Evolutionary conservation across 2,329 filamentous ascomycete genomes (phyloP).

Genomic region (Penicillium sp.): DNA sequence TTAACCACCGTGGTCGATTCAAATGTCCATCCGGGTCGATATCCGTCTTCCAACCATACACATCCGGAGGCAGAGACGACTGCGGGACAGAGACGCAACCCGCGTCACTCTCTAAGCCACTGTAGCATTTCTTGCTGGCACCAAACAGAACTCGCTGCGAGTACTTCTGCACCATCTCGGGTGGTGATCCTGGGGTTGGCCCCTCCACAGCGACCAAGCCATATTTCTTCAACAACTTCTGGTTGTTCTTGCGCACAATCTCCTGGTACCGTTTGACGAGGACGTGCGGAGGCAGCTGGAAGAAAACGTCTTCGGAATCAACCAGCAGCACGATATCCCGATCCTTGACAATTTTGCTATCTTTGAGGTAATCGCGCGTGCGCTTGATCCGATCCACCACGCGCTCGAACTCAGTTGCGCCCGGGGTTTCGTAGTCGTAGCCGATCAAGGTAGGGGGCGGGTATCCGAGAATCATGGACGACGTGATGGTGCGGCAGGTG

Average conservation of each 20-base stretch:
- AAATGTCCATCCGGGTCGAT: slow-evolving; percentile 34
- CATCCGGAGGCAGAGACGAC: slow-evolving; percentile 50
- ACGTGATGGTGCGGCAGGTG: slow-evolving; percentile 58
- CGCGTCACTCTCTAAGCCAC: slow-evolving; percentile 42
- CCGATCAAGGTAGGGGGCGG: slow-evolving; percentile 57
- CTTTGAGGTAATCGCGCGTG: slow-evolving; percentile 50
- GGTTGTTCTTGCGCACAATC: slow-evolving; percentile 54
- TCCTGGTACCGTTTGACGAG: slow-evolving; percentile 62
- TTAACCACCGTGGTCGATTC: slow-evolving; percentile 50
- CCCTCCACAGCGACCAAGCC: slow-evolving; percentile 35
- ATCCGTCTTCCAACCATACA: slow-evolving; percentile 49
- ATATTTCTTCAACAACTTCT: slow-evolving; percentile 51
- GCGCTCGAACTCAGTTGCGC: slow-evolving; percentile 38
- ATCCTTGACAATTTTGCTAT: slow-evolving; percentile 49
- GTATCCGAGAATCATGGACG: slow-evolving; percentile 58
- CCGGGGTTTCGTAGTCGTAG: slow-evolving; percentile 34
- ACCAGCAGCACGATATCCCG: slow-evolving; percentile 63
- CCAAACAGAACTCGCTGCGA: slow-evolving; percentile 56
- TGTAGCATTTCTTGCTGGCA: slow-evolving; percentile 54
- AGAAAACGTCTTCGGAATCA: slow-evolving; percentile 63
- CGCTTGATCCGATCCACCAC: slow-evolving; percentile 48
- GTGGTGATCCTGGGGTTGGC: slow-evolving; percentile 16
- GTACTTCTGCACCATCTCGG: slow-evolving; percentile 41
- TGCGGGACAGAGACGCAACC: slow-evolving; percentile 55
- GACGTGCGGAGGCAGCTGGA: slow-evolving; percentile 63